Evolutionary conservation across 2,329 filamentous ascomycete species (phyloP).

Genomic region (Fusarium setosum): DNA sequence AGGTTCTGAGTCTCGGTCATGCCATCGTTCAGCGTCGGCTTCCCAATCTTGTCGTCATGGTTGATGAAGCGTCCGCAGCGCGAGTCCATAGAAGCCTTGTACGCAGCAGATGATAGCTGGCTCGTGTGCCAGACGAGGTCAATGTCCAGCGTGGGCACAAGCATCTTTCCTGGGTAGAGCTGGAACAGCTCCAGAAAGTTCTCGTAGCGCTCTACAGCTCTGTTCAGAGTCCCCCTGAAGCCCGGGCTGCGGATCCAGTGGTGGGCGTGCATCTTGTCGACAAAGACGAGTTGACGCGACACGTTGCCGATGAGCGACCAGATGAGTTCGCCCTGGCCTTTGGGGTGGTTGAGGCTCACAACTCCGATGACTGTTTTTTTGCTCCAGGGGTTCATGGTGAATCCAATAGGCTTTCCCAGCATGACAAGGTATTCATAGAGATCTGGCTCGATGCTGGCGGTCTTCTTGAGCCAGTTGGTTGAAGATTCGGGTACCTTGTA

Average conservation of each 20-base stretch:
- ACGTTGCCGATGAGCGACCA: constrained; percentile 23
- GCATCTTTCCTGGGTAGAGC: constrained; percentile 46
- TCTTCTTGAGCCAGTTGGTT: constrained; percentile 1
- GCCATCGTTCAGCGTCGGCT: constrained; percentile 12
- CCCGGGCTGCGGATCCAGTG: constrained; percentile 52
- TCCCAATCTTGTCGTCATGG: constrained; percentile 35
- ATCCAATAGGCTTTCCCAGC: constrained; percentile 2
- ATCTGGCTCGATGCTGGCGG: not conserved
- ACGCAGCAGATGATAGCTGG: constrained; percentile 47
- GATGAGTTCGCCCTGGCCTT: not conserved
- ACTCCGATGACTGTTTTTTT: not conserved
- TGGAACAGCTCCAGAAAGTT: constrained; percentile 51
- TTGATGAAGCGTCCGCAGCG: constrained; percentile 44
- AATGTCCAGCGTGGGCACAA: constrained; percentile 54
- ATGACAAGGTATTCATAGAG: constrained; percentile 11
- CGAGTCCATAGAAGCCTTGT: constrained; percentile 32
- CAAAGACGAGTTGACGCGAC: constrained; percentile 50
- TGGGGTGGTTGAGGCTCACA: not conserved
- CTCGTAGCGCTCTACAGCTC: constrained; percentile 51
- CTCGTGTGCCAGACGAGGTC: constrained; percentile 57
- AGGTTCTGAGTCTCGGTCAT: constrained; percentile 25
- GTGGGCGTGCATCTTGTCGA: constrained; percentile 51
- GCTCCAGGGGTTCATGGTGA: not conserved
- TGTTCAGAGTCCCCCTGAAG: constrained; percentile 46
- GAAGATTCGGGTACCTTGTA: not conserved